Percentiles rank a stretch among this genome's conserved stretches.
phyloP scores from a whole-genome alignment of 2,329 filamentous ascomycete species.

The Penicillium concentricum region DNA sequence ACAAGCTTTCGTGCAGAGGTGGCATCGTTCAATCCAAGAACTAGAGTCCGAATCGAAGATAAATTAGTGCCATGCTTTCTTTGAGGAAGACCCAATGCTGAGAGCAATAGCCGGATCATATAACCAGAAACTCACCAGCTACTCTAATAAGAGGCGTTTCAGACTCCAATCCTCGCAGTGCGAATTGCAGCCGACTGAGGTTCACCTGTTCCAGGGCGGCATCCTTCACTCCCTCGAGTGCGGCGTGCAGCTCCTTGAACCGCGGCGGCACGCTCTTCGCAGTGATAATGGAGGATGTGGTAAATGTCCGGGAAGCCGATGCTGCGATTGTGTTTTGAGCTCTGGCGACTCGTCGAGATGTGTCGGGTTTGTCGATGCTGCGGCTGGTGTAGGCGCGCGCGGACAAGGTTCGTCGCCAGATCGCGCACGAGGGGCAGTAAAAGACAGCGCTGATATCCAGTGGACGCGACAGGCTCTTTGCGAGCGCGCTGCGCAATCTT shows the following conservation, averaged over 20 bases:
- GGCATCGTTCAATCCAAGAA: conserved; percentile 52
- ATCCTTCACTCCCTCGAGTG: conserved; percentile 52
- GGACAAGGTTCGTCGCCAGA: conserved; percentile 33
- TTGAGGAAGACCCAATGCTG: background rate
- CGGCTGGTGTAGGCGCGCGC: conserved; percentile 24
- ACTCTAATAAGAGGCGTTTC: conserved; percentile 55
- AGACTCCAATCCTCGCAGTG: conserved; percentile 57
- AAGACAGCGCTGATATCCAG: conserved; percentile 28
- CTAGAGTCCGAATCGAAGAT: conserved; percentile 26
- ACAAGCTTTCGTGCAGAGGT: conserved; percentile 59
- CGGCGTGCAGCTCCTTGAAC: conserved; percentile 54
- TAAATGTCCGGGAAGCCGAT: conserved; percentile 36
- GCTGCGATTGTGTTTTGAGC: conserved; percentile 5
- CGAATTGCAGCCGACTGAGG: conserved; percentile 59
- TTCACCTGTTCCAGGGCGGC: conserved; percentile 57
- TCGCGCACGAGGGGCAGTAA: conserved; percentile 44
- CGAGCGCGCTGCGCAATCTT: conserved; percentile 38
- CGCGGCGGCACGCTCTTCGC: conserved; percentile 53
- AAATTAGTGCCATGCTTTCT: conserved; percentile 1
- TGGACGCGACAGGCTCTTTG: conserved; percentile 35
- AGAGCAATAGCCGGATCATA: background rate
- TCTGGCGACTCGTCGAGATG: conserved; percentile 13
- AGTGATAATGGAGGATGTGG: conserved; percentile 56
- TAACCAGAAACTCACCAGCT: conserved; percentile 45
- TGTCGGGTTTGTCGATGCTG: conserved; percentile 13